Conservation (phyloP, 169 alveolate genomes). For the Eimeria sp. region DNA sequence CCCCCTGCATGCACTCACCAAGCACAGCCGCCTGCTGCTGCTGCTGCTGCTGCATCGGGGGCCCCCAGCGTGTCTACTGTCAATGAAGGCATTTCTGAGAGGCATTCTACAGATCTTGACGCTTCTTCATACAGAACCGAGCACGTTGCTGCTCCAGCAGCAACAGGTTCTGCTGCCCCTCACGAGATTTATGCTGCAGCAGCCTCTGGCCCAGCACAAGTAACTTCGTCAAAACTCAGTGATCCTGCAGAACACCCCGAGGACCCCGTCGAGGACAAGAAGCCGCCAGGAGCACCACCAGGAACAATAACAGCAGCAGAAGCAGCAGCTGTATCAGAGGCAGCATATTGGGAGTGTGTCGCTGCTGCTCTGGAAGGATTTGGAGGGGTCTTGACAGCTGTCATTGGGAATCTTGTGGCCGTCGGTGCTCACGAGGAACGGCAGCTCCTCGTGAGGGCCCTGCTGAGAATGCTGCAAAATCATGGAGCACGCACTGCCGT, state of each 20-base stretch:
- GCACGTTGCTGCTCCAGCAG: not conserved
- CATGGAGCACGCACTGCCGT: conserved; percentile 42
- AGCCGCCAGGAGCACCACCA: not conserved
- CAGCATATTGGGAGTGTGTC: conserved; percentile 49
- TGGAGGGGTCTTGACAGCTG: not conserved
- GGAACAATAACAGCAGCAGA: not conserved
- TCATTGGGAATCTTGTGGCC: not conserved
- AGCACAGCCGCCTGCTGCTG: conserved; percentile 34
- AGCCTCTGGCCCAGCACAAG: not conserved
- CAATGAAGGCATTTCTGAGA: not conserved
- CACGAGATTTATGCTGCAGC: not conserved
- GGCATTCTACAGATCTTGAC: not conserved
- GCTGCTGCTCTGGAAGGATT: conserved; percentile 49
- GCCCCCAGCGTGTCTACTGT: not conserved
- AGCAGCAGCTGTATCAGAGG: not conserved
- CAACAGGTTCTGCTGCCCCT: not conserved
- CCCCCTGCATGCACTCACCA: not conserved
- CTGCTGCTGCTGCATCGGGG: conserved; percentile 34
- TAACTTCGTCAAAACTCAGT: not conserved
- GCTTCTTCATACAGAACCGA: not conserved
- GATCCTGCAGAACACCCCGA: not conserved
- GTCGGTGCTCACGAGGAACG: conserved; percentile 52
- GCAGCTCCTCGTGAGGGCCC: conserved; percentile 47
- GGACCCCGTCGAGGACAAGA: not conserved
- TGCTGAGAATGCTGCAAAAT: conserved; percentile 37